These are phyloP conservation scores for Alternaria brassicae DNA, from an alignment of 2,329 filamentous ascomycete species.

Conservation along the genomic window DNA sequence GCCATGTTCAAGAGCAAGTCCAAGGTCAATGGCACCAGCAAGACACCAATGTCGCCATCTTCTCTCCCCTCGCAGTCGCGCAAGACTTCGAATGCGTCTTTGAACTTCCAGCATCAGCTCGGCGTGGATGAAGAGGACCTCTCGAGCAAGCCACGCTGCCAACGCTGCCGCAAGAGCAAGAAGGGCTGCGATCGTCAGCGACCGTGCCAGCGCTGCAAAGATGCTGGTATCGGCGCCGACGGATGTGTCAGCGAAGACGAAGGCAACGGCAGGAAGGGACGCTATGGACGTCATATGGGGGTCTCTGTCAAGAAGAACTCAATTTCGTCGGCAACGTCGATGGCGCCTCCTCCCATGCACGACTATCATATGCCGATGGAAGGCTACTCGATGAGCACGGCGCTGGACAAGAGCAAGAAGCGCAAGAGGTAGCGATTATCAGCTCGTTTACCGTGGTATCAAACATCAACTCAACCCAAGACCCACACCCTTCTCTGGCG, in stretches of 20 bases:
- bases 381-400: slow-evolving; percentile 25
- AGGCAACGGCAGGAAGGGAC: slow-evolving; percentile 93
- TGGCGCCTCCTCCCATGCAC: slow-evolving; percentile 47
- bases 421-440: slow-evolving; percentile 63
- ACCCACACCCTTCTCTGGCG: slow-evolving; percentile 8
- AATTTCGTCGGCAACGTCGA: slow-evolving; percentile 30
- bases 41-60: slow-evolving; percentile 60
- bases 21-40: slow-evolving; percentile 51
- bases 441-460: slow-evolving; percentile 4
- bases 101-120: slow-evolving; percentile 68
- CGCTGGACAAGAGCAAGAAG: slow-evolving; percentile 70
- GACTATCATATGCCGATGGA: slow-evolving; percentile 41
- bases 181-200: slow-evolving; percentile 98
- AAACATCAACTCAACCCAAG: slow-evolving; percentile 1
- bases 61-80: slow-evolving; percentile 74
- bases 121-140: slow-evolving; percentile 83
- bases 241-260: slow-evolving; percentile 98
- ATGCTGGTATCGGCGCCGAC: slow-evolving; percentile 91
- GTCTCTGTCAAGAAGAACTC: slow-evolving; percentile 67
- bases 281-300: slow-evolving; percentile 78
- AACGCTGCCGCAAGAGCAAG: slow-evolving; percentile 98
- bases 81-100: slow-evolving; percentile 76
- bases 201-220: slow-evolving; percentile 92
- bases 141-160: slow-evolving; percentile 94
- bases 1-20: slow-evolving; percentile 61